Evolutionary conservation across 306 rosid species (phyloP).

Genomic region (Begonia fuchsioides): DNA sequence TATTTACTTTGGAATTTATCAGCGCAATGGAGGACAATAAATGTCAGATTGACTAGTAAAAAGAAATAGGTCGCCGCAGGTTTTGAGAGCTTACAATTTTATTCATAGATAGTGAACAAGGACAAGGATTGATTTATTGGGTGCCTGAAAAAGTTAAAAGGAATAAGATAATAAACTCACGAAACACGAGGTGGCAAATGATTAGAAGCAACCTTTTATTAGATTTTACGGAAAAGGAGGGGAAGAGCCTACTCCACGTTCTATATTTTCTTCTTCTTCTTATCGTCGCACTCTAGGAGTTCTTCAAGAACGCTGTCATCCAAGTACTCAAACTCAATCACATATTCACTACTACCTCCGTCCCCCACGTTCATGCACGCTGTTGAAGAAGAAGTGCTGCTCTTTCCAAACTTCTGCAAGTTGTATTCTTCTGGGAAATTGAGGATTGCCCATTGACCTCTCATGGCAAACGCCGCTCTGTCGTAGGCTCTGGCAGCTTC

Average conservation of each 20-base stretch:
- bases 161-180: too few species aligned
- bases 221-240: too few species aligned
- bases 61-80: too few species aligned
- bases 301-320: slow-evolving; percentile 69
- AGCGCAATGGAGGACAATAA: too few species aligned
- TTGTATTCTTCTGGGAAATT: slow-evolving; percentile 59
- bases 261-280: slow-evolving; percentile 14
- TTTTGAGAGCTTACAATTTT: too few species aligned
- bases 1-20: too few species aligned
- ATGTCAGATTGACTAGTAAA: too few species aligned
- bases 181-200: too few species aligned
- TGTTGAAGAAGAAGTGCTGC: slow-evolving; percentile 11
- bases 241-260: background rate
- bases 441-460: slow-evolving; percentile 65
- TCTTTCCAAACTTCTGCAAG: slow-evolving; percentile 1
- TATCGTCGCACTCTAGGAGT: slow-evolving; percentile 48
- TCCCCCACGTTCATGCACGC: slow-evolving; percentile 17
- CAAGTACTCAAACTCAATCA: slow-evolving; percentile 52
- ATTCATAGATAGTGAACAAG: too few species aligned
- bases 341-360: slow-evolving; percentile 23
- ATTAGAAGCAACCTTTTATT: too few species aligned
- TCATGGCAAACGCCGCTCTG: slow-evolving; percentile 63
- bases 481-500: slow-evolving; percentile 91
- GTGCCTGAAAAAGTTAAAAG: too few species aligned
- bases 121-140: too few species aligned